A percentile compares a stretch with the other conserved stretches of the same genome.
Conservation (phyloP, 495 filamentous ascomycete species). For the Darksidea phi region DNA sequence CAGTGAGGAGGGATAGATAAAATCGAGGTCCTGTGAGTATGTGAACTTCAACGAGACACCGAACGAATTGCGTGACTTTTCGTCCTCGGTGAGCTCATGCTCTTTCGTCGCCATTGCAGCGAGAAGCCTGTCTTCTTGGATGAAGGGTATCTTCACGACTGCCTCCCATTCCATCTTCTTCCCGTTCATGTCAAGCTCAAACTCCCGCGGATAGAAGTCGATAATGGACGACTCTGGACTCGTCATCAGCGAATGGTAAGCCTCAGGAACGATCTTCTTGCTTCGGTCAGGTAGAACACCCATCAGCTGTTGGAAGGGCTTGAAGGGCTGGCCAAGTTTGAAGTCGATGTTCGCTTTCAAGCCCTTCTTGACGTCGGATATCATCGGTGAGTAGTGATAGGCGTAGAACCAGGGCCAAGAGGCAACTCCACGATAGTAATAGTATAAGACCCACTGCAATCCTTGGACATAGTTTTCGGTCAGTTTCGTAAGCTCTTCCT, state of each 20-base stretch:
- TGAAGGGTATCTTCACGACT: conserved; percentile 98
- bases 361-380: conserved; percentile 88
- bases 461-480: conserved; percentile 97
- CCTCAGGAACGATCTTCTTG: conserved; percentile 86
- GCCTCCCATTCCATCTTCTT: conserved; percentile 99
- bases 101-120: conserved; percentile 83
- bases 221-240: conserved; percentile 89
- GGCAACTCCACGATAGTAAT: conserved; percentile 95
- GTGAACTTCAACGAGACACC: conserved; percentile 91
- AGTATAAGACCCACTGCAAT: conserved; percentile 96
- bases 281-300: conserved; percentile 95
- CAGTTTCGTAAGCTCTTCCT: conserved; percentile 76
- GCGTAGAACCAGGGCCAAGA: conserved; percentile 98
- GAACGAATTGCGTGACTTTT: conserved; percentile 82
- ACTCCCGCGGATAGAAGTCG: conserved; percentile 97
- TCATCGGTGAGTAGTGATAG: conserved; percentile 98
- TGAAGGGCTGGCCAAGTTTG: conserved; percentile 88
- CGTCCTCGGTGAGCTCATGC: conserved; percentile 66
- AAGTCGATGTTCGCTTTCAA: conserved; percentile 87
- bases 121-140: conserved; percentile 83
- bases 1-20: conserved; percentile 78
- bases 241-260: conserved; percentile 93
- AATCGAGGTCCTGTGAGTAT: conserved; percentile 73
- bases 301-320: conserved; percentile 96
- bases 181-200: conserved; percentile 98